phyloP scores from a whole-genome alignment of 371 early-diverging fungal genomes.

The Parasitella parasitica region DNA sequence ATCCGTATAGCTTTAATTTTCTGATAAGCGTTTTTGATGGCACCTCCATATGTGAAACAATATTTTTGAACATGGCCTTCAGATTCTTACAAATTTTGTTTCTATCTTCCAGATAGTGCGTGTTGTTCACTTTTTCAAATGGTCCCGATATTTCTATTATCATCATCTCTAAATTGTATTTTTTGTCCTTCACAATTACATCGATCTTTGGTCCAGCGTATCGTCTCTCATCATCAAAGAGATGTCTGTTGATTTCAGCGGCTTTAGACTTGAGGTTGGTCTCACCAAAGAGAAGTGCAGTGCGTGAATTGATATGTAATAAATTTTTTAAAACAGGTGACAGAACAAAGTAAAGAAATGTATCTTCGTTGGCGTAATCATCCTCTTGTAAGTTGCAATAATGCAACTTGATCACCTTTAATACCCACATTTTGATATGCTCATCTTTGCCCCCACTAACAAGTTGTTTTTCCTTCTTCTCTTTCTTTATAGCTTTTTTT shows the following conservation, averaged over 20 bases:
- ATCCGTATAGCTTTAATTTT: no score
- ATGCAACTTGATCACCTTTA: slow-evolving; percentile 4
- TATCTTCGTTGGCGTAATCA: background rate
- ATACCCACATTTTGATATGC: background rate
- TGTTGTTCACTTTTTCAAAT: background rate
- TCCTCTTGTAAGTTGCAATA: background rate
- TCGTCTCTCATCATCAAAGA: slow-evolving; percentile 3
- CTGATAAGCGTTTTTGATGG: no score
- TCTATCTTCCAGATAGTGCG: slow-evolving; percentile 1
- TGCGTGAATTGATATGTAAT: background rate
- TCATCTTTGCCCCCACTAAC: background rate
- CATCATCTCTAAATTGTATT: slow-evolving; percentile 9
- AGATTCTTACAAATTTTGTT: no score
- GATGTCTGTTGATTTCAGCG: slow-evolving; percentile 6
- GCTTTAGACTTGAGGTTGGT: slow-evolving; percentile 6
- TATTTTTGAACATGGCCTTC: no score
- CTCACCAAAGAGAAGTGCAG: slow-evolving; percentile 9
- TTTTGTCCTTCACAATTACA: background rate
- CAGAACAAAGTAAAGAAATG: slow-evolving; percentile 9
- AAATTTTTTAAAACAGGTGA: slow-evolving; percentile 1
- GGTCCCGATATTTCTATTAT: slow-evolving; percentile 12
- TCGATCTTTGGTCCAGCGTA: slow-evolving; percentile 17
- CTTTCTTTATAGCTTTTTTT: background rate
- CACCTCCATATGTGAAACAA: no score
- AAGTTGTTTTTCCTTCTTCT: background rate